Evolutionary conservation across 768 basidiomycete genomes (phyloP).

Genomic region (Russula griseocarnosa): DNA sequence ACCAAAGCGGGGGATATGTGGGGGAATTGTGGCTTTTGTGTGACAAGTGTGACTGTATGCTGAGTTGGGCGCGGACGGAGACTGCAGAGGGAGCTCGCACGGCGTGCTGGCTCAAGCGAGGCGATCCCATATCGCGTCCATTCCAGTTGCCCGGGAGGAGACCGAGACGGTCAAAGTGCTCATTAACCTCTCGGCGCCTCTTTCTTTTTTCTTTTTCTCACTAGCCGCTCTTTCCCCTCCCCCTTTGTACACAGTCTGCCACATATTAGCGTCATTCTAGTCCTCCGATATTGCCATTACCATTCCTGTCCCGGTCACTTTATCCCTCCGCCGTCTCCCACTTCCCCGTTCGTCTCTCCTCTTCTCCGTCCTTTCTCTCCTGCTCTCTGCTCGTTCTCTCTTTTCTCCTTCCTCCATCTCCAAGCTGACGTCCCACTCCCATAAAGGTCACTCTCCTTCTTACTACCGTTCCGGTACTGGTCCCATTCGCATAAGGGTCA

Average conservation of each 20-base stretch:
- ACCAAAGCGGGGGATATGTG: background rate
- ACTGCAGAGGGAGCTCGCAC: background rate
- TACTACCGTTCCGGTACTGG: conserved; percentile 17
- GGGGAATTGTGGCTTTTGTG: background rate
- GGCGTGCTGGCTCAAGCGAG: conserved; percentile 6
- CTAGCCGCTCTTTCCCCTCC: conserved; percentile 7
- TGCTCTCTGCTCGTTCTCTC: background rate
- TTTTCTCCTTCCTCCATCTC: conserved; percentile 3
- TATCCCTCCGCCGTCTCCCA: conserved; percentile 22
- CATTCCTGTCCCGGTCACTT: conserved; percentile 18
- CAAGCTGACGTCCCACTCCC: conserved; percentile 24
- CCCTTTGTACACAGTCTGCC: background rate
- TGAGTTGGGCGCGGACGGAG: background rate
- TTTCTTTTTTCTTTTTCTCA: conserved; percentile 2
- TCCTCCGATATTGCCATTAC: conserved; percentile 21
- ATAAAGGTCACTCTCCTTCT: conserved; percentile 11
- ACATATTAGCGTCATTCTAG: background rate
- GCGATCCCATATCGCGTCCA: background rate
- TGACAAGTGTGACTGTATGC: background rate
- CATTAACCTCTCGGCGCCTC: conserved; percentile 8
- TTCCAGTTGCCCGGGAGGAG: background rate
- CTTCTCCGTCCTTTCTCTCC: background rate
- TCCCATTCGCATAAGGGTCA: conserved; percentile 19
- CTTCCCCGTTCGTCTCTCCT: conserved; percentile 15
- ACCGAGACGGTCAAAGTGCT: background rate